Base-by-base conservation (phyloP, 2,329 filamentous ascomycete genomes). In the Calonectria pseudoreteaudii region DNA sequence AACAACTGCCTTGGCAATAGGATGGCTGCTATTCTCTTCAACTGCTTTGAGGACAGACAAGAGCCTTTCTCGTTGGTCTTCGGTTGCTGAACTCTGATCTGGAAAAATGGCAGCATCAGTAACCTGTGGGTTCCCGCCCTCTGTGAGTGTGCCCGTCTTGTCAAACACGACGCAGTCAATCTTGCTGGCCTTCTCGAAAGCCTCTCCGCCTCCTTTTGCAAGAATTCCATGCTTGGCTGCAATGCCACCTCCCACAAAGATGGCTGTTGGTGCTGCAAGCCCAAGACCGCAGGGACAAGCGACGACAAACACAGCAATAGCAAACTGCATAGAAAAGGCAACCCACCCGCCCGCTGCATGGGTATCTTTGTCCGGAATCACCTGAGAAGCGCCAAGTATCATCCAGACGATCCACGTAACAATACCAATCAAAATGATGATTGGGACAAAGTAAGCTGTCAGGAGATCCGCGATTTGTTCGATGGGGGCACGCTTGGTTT, bases 221-320 rank as follows among this genome's bases (percentile, higher is more conserved):
- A 97, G 87, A 69, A 97, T 95, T 1, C 95, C 95, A 79, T 94
- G 86, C 81, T 93, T 93, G 9, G 95, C 95, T 3, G 95, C 95
- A 23, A 97, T 86, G 1, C 94, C 94, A 44, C 94, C 93, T 3
- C 94, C 95, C 13, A 97, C 94, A 76, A 96, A 96, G 41, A 97
- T 91, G 68, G 95, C 95, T 0, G 95, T 97, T 1, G 95, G 95
- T 0, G 94, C 94, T n/a, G 95, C 95, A 10, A 97, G 90, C 1
- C 93, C 95, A 18, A 97, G 89, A 2, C 95, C 95, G 80, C 95
- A 97, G 2, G 95, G 95, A 80, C 95, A 97, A 3, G 95, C 94
- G 34, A 97, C 93, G 41, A 97, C 94, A 78, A 97, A 97, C 16
- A 97, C 94, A 9, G 95, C 91, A 78, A 97, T 96, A 20, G 95